Conservation (phyloP, 495 filamentous ascomycete species). For the Tuber calosporum region DNA sequence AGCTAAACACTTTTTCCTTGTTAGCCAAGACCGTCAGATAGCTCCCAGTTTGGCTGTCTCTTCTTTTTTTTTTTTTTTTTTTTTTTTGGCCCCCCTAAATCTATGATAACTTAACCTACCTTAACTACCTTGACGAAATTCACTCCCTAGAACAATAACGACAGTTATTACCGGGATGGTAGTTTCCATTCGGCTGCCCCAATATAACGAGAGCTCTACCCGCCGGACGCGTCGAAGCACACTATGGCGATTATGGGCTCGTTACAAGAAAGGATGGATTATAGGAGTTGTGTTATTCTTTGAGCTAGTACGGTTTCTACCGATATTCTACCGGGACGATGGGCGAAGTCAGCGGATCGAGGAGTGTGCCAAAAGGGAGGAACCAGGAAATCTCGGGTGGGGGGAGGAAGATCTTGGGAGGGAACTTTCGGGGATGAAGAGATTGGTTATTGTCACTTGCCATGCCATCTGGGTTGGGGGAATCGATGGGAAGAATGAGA, state of each 20-base stretch:
- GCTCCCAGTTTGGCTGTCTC: not conserved
- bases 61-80: constrained; percentile 6
- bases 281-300: not conserved
- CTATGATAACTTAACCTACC: not conserved
- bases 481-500: constrained; percentile 52
- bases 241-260: constrained; percentile 13
- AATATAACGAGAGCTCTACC: constrained; percentile 11
- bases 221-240: constrained; percentile 7
- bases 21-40: not conserved
- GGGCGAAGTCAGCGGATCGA: not conserved
- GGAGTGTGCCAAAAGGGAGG: not conserved
- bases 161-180: constrained; percentile 19
- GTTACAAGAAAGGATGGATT: constrained; percentile 5
- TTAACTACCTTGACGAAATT: not conserved
- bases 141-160: constrained; percentile 4
- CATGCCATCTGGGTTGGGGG: constrained; percentile 72
- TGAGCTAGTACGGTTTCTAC: constrained; percentile 3
- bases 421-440: constrained; percentile 14
- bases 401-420: constrained; percentile 15
- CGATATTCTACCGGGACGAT: not conserved
- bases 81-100: not conserved
- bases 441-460: constrained; percentile 68
- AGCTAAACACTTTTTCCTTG: not conserved
- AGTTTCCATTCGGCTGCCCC: constrained; percentile 32
- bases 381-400: not conserved